Evolutionary conservation across 1,284 basidiomycete genomes (phyloP), one percentile per base, ranked within the genome.

Genomic region (Cryptococcus sp.): DNA sequence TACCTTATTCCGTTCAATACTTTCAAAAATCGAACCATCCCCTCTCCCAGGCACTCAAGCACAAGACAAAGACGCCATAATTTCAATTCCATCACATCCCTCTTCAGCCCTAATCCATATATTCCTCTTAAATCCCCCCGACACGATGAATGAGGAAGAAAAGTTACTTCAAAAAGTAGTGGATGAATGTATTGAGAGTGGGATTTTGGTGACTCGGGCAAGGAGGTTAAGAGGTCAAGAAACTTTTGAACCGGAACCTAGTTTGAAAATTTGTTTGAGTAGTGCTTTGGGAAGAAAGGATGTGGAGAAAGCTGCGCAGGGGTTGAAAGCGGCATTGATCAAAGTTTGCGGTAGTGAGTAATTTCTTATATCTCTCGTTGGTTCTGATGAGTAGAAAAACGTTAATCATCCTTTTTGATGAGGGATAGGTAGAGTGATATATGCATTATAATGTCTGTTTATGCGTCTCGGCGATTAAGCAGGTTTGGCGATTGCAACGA

Each of bases 91-190:
- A 1, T 90, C 89, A 2, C 88, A 94, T 67, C 81, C 85, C 7
- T 83, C 84, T 4, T 90, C 88, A 21, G 88, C 91, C 2, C 80
- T 96, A 46, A 87, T 98, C 62, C 92, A 97, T 73, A 83, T 98
- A 61, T 80, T 85, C 68, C 77, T 94, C 57, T 60, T 74, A 46
- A 58, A 70, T 47, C 69, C 73, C 4, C 76, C 75, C 22, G 77
- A 80, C 13, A 70, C 73, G 52, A 77, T 85, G 45, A 83, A 84
- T 39, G 77, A 76, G 19, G 91, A 97, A 72, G 91, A 94, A 69
- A 74, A 77, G 19, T 54, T 89, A 24, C 69, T 96, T 59, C 91
- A 96, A 73, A 88, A 91, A 47, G 82, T 96, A 22, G 89, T 93
- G 10, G 91, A 94, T 52, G 89, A 93, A 67, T 79, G 81, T 0